Conservation (phyloP, 164 flowering plant species). For the Pachysandra terminalis region DNA sequence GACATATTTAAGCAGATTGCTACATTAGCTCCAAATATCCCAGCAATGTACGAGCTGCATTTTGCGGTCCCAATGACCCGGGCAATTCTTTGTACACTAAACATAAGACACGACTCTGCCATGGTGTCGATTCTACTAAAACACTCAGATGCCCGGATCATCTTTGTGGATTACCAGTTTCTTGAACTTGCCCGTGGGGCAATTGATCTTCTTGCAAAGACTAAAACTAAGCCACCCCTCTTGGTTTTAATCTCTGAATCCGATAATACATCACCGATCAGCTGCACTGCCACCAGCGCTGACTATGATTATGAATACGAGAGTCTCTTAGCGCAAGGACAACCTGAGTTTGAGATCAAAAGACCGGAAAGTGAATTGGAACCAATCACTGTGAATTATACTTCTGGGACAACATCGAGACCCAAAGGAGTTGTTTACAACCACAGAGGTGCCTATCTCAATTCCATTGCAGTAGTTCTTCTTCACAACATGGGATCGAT, state of each 20-base stretch:
- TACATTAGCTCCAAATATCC: slow-evolving; percentile 56
- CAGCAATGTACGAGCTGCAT: slow-evolving; percentile 74
- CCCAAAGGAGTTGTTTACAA: slow-evolving; percentile 54
- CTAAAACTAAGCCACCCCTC: slow-evolving; percentile 29
- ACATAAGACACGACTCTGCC: slow-evolving; percentile 47
- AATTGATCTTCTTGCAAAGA: slow-evolving; percentile 28
- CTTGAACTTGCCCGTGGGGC: slow-evolving; percentile 39
- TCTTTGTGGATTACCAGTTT: slow-evolving; percentile 59
- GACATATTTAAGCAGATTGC: slow-evolving; percentile 44
- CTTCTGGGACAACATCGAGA: slow-evolving; percentile 52
- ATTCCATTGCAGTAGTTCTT: slow-evolving; percentile 31
- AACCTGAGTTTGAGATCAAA: slow-evolving; percentile 19
- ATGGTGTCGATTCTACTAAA: slow-evolving; percentile 43
- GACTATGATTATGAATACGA: slow-evolving; percentile 38
- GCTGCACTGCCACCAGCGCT: background rate
- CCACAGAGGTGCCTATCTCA: slow-evolving; percentile 55
- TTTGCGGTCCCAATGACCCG: slow-evolving; percentile 83
- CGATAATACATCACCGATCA: slow-evolving; percentile 10
- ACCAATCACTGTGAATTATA: slow-evolving; percentile 43
- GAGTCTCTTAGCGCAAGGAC: slow-evolving; percentile 24
- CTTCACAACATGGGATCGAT: slow-evolving; percentile 28
- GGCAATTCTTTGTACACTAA: slow-evolving; percentile 60
- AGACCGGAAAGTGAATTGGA: slow-evolving; percentile 35
- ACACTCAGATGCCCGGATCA: slow-evolving; percentile 58
- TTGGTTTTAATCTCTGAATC: slow-evolving; percentile 39